Evolutionary conservation across 352 stramenopile species (phyloP).

Genomic region (Pilasporangium apinafurcum): DNA sequence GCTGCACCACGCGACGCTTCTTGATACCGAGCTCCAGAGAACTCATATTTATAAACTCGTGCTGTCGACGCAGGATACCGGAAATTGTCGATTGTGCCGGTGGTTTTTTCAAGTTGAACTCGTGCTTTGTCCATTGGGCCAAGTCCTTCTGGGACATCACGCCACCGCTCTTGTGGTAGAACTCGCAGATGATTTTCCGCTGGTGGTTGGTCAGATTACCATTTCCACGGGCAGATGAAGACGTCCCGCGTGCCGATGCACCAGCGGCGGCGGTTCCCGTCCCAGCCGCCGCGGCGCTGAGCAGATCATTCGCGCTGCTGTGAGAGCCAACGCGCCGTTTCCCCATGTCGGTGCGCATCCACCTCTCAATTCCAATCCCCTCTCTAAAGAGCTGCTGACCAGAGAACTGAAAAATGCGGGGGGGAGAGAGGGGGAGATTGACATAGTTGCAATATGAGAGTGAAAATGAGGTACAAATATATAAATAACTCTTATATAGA

Average conservation of each 20-base stretch:
- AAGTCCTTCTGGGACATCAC: slow-evolving; percentile 86
- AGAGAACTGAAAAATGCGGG: slow-evolving; percentile 6
- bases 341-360: slow-evolving; percentile 1
- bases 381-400: slow-evolving; percentile 1
- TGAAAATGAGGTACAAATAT: too few species aligned
- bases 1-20: slow-evolving; percentile 77
- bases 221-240: slow-evolving; percentile 18
- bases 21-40: slow-evolving; percentile 76
- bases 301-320: not conserved
- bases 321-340: slow-evolving; percentile 3
- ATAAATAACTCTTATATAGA: too few species aligned
- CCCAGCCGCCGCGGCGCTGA: not conserved
- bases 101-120: slow-evolving; percentile 79
- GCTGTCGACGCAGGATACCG: slow-evolving; percentile 70
- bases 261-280: not conserved
- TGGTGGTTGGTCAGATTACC: slow-evolving; percentile 82
- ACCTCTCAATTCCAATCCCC: slow-evolving; percentile 7
- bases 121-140: slow-evolving; percentile 82
- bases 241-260: not conserved
- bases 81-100: slow-evolving; percentile 82
- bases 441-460: slow-evolving; percentile 2
- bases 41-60: slow-evolving; percentile 84
- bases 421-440: not conserved
- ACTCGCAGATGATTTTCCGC: slow-evolving; percentile 81
- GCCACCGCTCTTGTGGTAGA: slow-evolving; percentile 70